Conservation (phyloP, 1,139 yeast species). For the Debaryomycetaceae sp. region DNA sequence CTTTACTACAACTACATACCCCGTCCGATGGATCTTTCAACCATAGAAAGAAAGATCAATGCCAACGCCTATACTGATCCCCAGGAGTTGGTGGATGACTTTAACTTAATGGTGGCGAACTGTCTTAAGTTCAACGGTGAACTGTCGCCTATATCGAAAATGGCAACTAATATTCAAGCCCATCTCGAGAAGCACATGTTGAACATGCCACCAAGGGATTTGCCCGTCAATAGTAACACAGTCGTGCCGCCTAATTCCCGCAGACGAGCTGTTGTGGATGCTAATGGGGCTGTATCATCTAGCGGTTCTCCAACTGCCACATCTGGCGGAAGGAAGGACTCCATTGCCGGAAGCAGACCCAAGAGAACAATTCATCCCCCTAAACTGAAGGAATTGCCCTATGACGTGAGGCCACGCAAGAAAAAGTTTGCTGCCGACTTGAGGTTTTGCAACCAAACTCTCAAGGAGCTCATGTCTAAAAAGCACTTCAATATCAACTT, state of each 20-base stretch:
- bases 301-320: background rate
- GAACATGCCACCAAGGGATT: conserved; percentile 81
- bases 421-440: conserved; percentile 90
- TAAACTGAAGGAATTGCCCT: conserved; percentile 87
- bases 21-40: conserved; percentile 90
- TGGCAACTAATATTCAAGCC: conserved; percentile 88
- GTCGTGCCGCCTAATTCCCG: conserved; percentile 13
- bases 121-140: conserved; percentile 84
- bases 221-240: conserved; percentile 30
- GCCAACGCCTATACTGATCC: conserved; percentile 69
- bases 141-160: conserved; percentile 75
- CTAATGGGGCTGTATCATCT: conserved; percentile 12
- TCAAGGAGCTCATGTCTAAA: conserved; percentile 78
- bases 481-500: conserved; percentile 81
- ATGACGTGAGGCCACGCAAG: conserved; percentile 84
- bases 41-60: conserved; percentile 77
- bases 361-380: conserved; percentile 97
- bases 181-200: conserved; percentile 91
- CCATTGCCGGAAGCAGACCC: conserved; percentile 62
- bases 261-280: conserved; percentile 16
- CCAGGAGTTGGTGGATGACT: conserved; percentile 69
- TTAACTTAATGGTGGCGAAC: conserved; percentile 79
- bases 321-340: conserved; percentile 21
- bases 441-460: conserved; percentile 75
- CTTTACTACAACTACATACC: conserved; percentile 78